Percentiles rank a stretch among this genome's conserved stretches.
Evolutionary conservation across 2,329 filamentous ascomycete species (phyloP).

Genomic region (Clarireedia monteithiana): DNA sequence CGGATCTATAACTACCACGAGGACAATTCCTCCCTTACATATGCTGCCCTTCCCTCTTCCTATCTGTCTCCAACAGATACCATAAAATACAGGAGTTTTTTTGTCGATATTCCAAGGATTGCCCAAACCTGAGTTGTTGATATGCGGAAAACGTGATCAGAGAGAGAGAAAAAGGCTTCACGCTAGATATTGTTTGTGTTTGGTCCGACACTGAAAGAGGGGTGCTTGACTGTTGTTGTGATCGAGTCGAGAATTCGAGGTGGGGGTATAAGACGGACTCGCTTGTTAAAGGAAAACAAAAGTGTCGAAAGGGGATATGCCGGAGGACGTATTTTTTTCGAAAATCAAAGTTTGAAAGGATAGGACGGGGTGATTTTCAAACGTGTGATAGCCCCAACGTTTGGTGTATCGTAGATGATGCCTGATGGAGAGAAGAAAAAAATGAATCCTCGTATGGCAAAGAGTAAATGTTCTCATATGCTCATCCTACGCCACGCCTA

Average conservation of each 20-base stretch:
- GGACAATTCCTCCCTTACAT: background rate
- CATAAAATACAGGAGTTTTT: background rate
- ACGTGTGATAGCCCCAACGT: slow-evolving; percentile 8
- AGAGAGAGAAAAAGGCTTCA: background rate
- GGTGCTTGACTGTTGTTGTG: background rate
- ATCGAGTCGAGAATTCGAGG: background rate
- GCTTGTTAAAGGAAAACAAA: slow-evolving; percentile 2
- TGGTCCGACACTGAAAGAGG: background rate
- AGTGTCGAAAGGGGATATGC: slow-evolving; percentile 5
- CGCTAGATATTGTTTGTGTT: background rate
- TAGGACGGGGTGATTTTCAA: slow-evolving; percentile 24
- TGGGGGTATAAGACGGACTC: slow-evolving; percentile 5
- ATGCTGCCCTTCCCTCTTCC: background rate
- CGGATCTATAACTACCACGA: slow-evolving; percentile 5
- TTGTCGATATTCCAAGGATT: slow-evolving; percentile 1
- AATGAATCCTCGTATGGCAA: slow-evolving; percentile 15
- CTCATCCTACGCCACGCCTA: slow-evolving; percentile 27
- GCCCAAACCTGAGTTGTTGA: background rate
- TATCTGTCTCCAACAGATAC: background rate
- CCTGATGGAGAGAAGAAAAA: slow-evolving; percentile 9
- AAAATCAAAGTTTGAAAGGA: slow-evolving; percentile 24
- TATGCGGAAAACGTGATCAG: background rate
- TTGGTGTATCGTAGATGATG: slow-evolving; percentile 21
- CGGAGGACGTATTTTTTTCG: background rate
- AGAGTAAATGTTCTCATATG: slow-evolving; percentile 22